phyloP scores from a whole-genome alignment of 2,329 filamentous ascomycete species.

The Chrysosporium keratinophilum region DNA sequence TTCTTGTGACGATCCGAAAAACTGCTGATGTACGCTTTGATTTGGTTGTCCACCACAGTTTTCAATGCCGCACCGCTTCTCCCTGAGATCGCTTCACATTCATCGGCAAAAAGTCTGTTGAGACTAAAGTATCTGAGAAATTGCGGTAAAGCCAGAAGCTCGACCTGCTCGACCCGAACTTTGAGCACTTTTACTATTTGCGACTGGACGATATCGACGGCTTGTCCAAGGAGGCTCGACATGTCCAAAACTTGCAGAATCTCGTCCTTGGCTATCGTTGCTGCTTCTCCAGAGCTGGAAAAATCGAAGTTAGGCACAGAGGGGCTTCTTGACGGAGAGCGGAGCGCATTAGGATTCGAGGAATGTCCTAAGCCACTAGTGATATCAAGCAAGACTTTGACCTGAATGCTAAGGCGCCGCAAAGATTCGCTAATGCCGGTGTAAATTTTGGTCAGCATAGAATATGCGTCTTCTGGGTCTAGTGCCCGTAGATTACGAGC shows the following conservation, averaged over 20 bases:
- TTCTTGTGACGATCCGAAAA: slow-evolving; percentile 50
- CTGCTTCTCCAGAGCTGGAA: slow-evolving; percentile 22
- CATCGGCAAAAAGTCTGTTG: slow-evolving; percentile 54
- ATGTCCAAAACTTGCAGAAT: slow-evolving; percentile 54
- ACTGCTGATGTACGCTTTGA: slow-evolving; percentile 50
- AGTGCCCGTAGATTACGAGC: slow-evolving; percentile 79
- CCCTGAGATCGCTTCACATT: slow-evolving; percentile 56
- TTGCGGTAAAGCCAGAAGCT: slow-evolving; percentile 44
- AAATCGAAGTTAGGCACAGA: slow-evolving; percentile 32
- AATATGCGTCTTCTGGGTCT: slow-evolving; percentile 74
- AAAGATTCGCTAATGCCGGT: slow-evolving; percentile 79
- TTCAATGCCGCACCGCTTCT: slow-evolving; percentile 51
- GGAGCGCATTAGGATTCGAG: slow-evolving; percentile 14
- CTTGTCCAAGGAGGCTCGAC: slow-evolving; percentile 54
- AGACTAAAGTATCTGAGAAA: slow-evolving; percentile 55
- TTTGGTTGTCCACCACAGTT: slow-evolving; percentile 52
- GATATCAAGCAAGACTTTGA: slow-evolving; percentile 89
- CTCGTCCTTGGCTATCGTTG: slow-evolving; percentile 44
- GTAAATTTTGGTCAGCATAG: slow-evolving; percentile 71
- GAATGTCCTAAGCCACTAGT: slow-evolving; percentile 47
- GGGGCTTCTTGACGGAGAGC: slow-evolving; percentile 41
- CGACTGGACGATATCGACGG: slow-evolving; percentile 55
- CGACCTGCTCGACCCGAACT: slow-evolving; percentile 51
- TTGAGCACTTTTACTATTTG: slow-evolving; percentile 56
- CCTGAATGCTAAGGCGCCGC: slow-evolving; percentile 73